These are phyloP conservation scores for Picea abies DNA, from an alignment of 83 land plant species.

Conservation along the genomic window DNA sequence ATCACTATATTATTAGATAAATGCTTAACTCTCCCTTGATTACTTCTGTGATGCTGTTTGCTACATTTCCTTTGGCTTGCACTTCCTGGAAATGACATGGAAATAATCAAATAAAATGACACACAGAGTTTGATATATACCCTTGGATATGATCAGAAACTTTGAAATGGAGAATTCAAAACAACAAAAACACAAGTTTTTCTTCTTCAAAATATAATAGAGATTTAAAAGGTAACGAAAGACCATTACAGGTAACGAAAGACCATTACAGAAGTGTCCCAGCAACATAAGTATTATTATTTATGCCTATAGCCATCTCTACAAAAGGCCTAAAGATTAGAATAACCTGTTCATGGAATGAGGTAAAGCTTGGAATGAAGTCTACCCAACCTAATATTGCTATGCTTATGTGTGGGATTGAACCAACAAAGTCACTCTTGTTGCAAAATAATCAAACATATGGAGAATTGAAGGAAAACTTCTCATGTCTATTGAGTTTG, in stretches of 20 bases:
- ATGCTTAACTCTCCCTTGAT: constrained; percentile 16
- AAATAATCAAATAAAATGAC: background rate
- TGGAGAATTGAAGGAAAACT: background rate
- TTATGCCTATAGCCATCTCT: background rate
- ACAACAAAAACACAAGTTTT: too few species aligned
- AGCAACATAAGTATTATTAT: background rate
- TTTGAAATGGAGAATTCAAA: background rate
- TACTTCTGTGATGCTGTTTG: constrained; percentile 1
- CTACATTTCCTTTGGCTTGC: constrained; percentile 26
- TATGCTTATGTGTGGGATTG: background rate
- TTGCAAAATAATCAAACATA: background rate
- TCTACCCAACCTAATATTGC: background rate
- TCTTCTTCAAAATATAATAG: too few species aligned
- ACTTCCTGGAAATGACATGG: constrained; percentile 22
- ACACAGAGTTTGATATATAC: background rate
- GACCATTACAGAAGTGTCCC: background rate
- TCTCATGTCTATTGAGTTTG: background rate
- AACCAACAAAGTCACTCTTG: background rate
- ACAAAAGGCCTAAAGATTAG: background rate
- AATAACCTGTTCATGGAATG: background rate
- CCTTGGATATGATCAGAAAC: background rate
- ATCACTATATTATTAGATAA: background rate
- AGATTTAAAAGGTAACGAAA: background rate
- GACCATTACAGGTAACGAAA: background rate
- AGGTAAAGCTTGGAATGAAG: background rate